Evolutionary conservation across 768 basidiomycete genomes (phyloP), one percentile per base, ranked within the genome.

Genomic region (Tubosaeta sp.): DNA sequence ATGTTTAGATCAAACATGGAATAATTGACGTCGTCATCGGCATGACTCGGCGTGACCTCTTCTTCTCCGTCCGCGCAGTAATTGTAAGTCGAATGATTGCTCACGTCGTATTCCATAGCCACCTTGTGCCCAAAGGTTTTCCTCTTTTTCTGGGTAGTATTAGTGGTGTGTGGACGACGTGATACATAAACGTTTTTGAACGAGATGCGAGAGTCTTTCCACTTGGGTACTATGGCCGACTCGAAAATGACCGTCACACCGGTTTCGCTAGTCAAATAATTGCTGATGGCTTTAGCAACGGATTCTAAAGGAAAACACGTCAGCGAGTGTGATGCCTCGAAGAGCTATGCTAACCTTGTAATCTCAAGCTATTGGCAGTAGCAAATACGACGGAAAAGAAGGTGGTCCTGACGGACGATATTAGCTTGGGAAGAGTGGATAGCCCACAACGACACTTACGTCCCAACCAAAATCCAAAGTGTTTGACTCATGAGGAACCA

Each of bases 181-280:
- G 93, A 95, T 43, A 99, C 77, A 61, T 90, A 98, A 41, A 98
- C 95, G 59, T 97, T 97, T 67, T 92, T 92, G 79, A 99, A 95
- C 0, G 94, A 94, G 49, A 99, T 86, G 13, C 88, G 86, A 10
- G 93, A 95, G 62, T 95, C 91, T 56, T 92, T 90, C 93, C 95
- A 97, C 67, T 92, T 94, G 3, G 97, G 95, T 10, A 98, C 95
- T 60, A 98, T 95, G 29, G 97, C 97, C 5, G 91, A 93, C 70
- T 99, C 97, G 67, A 97, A 97, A 48, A 95, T 89, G 59, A 99
- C 85, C 13, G 85, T 94, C 38, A 95, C 84, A 2, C 97, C 97
- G 0, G 95, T 97, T 66, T 94, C 89, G 1, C 86, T 77, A 6
- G 97, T 98, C 52, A 99, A 74, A 66, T 98, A 95, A 68, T 93